These are phyloP conservation scores for Aspergillus hancockii DNA, from an alignment of 495 filamentous ascomycete species.

Conservation along the genomic window DNA sequence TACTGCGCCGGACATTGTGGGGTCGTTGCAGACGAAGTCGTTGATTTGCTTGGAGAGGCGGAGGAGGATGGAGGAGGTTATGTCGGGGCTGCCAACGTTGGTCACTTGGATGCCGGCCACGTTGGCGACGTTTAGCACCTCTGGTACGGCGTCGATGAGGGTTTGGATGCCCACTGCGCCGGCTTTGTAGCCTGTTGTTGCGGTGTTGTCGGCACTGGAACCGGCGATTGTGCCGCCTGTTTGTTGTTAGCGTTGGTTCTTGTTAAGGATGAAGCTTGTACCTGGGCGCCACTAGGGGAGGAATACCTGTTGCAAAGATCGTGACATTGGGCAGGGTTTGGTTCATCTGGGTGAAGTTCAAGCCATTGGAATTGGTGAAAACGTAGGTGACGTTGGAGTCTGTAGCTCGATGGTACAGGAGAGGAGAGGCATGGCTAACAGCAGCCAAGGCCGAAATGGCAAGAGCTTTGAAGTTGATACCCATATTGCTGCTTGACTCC, in stretches of 20 bases:
- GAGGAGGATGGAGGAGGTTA: slow-evolving; percentile 45
- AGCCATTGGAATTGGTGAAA: slow-evolving; percentile 36
- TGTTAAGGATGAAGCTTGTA: neutral
- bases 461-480: slow-evolving; percentile 21
- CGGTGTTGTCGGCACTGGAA: slow-evolving; percentile 38
- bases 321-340: slow-evolving; percentile 50
- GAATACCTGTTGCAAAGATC: slow-evolving; percentile 46
- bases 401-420: slow-evolving; percentile 23
- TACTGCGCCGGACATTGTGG: slow-evolving; percentile 45
- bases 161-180: slow-evolving; percentile 43
- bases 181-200: slow-evolving; percentile 49
- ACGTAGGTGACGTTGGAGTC: slow-evolving; percentile 21
- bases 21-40: slow-evolving; percentile 40
- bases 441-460: slow-evolving; percentile 26
- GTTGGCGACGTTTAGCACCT: slow-evolving; percentile 48
- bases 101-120: slow-evolving; percentile 46
- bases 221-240: slow-evolving; percentile 51
- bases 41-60: slow-evolving; percentile 44
- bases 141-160: slow-evolving; percentile 43
- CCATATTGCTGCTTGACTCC: slow-evolving; percentile 13
- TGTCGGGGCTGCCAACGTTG: slow-evolving; percentile 38
- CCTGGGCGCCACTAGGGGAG: too few species aligned
- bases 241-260: neutral
- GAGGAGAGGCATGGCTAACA: slow-evolving; percentile 28
- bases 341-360: slow-evolving; percentile 44